Percentiles rank a stretch among this genome's conserved stretches.
Conservation (phyloP, 768 basidiomycete species). For the Auricularia sp. region DNA sequence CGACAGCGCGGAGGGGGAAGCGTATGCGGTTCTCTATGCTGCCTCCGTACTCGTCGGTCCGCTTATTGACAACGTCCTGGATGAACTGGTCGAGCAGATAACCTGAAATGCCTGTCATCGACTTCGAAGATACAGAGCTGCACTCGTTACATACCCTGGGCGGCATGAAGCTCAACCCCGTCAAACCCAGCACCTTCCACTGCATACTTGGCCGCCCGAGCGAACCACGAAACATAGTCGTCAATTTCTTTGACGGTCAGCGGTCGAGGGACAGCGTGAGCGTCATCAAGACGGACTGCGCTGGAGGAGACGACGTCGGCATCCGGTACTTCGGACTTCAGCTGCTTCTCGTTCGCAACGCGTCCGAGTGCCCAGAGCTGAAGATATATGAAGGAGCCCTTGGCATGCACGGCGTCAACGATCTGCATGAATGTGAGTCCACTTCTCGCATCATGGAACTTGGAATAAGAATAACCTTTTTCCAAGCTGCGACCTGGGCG, state of each 20-base stretch:
- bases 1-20: conserved; percentile 46
- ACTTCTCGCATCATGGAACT: too few relatives aligned
- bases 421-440: conserved; percentile 26
- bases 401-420: conserved; percentile 46
- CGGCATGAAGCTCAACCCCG: conserved; percentile 29
- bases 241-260: conserved; percentile 23
- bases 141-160: conserved; percentile 7
- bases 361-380: conserved; percentile 55
- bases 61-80: conserved; percentile 42
- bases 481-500: too few relatives aligned
- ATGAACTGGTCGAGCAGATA: conserved; percentile 54
- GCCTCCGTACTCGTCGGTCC: conserved; percentile 62
- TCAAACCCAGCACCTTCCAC: conserved; percentile 37
- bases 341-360: conserved; percentile 17
- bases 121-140: not conserved
- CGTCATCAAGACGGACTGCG: not conserved
- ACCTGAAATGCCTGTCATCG: conserved; percentile 17
- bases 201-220: conserved; percentile 26
- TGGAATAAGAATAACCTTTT: too few relatives aligned
- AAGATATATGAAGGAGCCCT: conserved; percentile 40
- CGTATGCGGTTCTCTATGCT: conserved; percentile 48
- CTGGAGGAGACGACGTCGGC: not conserved
- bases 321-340: not conserved
- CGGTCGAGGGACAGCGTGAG: not conserved
- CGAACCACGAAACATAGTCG: conserved; percentile 21